phyloP scores from a whole-genome alignment of 1,284 basidiomycete genomes.

The Trichosporon sp. region DNA sequence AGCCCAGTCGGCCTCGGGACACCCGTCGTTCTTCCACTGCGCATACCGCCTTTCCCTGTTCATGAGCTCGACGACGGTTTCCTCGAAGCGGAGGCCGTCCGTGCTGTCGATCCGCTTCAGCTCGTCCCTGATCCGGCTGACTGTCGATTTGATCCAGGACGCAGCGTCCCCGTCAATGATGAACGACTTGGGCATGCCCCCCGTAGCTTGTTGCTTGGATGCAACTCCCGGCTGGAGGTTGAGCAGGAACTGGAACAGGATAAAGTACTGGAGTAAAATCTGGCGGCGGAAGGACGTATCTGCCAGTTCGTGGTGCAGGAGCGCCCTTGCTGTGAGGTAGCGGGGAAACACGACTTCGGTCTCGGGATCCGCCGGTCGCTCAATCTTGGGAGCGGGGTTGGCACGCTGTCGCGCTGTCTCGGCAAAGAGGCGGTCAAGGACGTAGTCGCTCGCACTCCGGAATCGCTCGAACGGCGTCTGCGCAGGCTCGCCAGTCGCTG shows the following conservation, averaged over 20 bases:
- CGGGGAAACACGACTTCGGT: constrained; percentile 37
- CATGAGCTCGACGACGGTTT: constrained; percentile 36
- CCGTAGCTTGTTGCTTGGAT: constrained; percentile 39
- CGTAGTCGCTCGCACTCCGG: constrained; percentile 34
- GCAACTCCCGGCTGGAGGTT: constrained; percentile 36
- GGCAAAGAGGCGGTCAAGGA: constrained; percentile 34
- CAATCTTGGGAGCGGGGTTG: constrained; percentile 28
- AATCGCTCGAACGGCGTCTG: constrained; percentile 35
- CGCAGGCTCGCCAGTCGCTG: constrained; percentile 18
- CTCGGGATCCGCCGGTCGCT: constrained; percentile 18
- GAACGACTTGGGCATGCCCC: constrained; percentile 43
- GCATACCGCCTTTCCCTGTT: constrained; percentile 38
- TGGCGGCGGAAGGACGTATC: constrained; percentile 46
- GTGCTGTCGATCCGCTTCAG: constrained; percentile 27
- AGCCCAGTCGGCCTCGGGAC: constrained; percentile 38
- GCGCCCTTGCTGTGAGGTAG: constrained; percentile 38
- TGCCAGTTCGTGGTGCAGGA: constrained; percentile 40
- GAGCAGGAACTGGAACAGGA: constrained; percentile 46
- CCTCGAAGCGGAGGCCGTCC: constrained; percentile 35
- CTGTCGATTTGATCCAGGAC: constrained; percentile 31
- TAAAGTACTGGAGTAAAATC: constrained; percentile 45
- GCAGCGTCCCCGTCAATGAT: constrained; percentile 32
- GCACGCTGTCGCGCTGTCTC: constrained; percentile 35
- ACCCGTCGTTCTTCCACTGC: constrained; percentile 44
- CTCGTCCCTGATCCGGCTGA: constrained; percentile 31